Evolutionary conservation across 2,329 filamentous ascomycete species (phyloP).

Genomic region (Hypomyces rosellus): DNA sequence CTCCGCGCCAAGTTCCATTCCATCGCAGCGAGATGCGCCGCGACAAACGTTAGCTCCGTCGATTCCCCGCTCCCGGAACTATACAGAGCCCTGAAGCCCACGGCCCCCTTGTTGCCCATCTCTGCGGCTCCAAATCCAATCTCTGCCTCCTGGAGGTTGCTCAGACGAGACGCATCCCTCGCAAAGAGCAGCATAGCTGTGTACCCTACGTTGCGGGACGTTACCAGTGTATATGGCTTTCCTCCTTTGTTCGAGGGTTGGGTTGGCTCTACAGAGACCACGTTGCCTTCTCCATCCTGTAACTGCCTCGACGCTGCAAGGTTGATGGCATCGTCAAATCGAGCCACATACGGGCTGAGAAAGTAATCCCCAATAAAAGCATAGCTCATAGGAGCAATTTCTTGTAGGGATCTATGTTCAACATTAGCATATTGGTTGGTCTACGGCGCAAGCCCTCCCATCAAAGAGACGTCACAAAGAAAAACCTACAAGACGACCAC

Average conservation of each 20-base stretch:
- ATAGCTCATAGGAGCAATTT: conserved; percentile 77
- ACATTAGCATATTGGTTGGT: not conserved
- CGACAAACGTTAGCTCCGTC: conserved; percentile 74
- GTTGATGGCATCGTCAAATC: conserved; percentile 65
- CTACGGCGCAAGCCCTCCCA: not conserved
- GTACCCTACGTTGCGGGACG: conserved; percentile 75
- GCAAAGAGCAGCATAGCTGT: conserved; percentile 85
- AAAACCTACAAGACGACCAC: conserved; percentile 50
- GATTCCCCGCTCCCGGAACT: conserved; percentile 26
- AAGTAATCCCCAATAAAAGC: conserved; percentile 81
- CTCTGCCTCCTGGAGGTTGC: conserved; percentile 66
- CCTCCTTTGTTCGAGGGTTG: conserved; percentile 12
- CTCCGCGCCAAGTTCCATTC: conserved; percentile 69
- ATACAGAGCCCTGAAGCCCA: conserved; percentile 68
- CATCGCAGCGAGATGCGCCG: conserved; percentile 83
- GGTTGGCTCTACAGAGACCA: conserved; percentile 12
- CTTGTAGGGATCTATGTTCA: conserved; percentile 67
- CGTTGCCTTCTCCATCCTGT: conserved; percentile 14
- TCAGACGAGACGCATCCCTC: conserved; percentile 54
- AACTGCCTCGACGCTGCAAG: conserved; percentile 50
- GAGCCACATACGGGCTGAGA: conserved; percentile 67
- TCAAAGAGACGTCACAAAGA: not conserved
- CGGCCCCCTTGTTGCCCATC: conserved; percentile 94
- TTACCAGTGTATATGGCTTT: conserved; percentile 59
- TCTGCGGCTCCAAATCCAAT: conserved; percentile 79